These are phyloP conservation scores for Fraxinus americana DNA, from an alignment of 257 asterid genomes.

Conservation along the genomic window DNA sequence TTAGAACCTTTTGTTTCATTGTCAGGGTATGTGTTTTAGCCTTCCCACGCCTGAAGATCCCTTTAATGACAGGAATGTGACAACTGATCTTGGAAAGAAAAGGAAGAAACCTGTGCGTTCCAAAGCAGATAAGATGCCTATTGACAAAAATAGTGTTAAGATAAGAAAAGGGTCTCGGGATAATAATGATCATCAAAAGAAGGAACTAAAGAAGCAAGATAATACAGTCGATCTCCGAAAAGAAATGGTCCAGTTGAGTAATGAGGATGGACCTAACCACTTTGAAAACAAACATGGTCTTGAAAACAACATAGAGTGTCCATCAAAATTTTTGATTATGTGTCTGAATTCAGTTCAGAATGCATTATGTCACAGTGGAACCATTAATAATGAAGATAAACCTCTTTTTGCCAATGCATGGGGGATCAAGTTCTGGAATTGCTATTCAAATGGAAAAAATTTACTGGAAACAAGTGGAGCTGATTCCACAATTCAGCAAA, in stretches of 20 bases:
- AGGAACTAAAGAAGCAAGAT: conserved; percentile 30
- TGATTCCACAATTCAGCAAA: conserved; percentile 54
- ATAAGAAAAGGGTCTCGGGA: conserved; percentile 15
- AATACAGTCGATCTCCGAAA: conserved; percentile 39
- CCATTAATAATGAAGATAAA: conserved; percentile 32
- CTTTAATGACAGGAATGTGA: conserved; percentile 62
- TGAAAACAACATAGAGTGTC: conserved; percentile 40
- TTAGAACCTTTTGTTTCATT: conserved; percentile 4
- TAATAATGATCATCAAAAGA: conserved; percentile 12
- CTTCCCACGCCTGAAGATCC: conserved; percentile 87
- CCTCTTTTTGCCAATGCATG: conserved; percentile 62
- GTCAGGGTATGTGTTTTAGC: conserved; percentile 94
- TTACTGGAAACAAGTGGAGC: conserved; percentile 60
- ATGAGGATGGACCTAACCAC: conserved; percentile 26
- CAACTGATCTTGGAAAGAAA: conserved; percentile 37
- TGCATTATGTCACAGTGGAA: conserved; percentile 40
- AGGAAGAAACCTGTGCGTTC: conserved; percentile 37
- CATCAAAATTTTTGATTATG: conserved; percentile 63
- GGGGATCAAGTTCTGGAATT: conserved; percentile 86
- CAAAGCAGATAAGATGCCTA: conserved; percentile 31
- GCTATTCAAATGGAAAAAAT: conserved; percentile 62
- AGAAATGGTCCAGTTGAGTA: conserved; percentile 25
- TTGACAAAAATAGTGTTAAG: conserved; percentile 32
- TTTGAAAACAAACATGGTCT: conserved; percentile 26
- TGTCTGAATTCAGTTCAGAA: conserved; percentile 74